These are phyloP conservation scores for Blastocystis sp. DNA, from an alignment of 352 stramenopile genomes.

Conservation along the genomic window DNA sequence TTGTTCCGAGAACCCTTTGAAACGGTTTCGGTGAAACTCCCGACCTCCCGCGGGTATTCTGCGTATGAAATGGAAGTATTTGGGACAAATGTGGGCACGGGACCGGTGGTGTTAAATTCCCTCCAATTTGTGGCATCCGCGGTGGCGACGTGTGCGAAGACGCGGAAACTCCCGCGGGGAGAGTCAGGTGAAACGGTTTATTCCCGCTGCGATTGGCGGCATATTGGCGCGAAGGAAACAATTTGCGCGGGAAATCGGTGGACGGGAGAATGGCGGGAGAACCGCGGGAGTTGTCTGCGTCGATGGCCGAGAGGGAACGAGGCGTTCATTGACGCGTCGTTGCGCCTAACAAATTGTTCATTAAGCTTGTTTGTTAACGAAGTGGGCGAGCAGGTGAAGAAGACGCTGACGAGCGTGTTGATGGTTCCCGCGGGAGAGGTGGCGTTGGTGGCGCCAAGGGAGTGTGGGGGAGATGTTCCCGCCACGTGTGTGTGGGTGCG, in stretches of 20 bases:
- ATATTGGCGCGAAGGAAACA: not conserved
- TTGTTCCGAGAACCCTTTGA: not conserved
- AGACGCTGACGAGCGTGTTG: not conserved
- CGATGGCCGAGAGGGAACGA: not conserved
- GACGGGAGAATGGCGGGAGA: not conserved
- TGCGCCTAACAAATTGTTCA: not conserved
- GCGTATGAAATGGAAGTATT: not conserved
- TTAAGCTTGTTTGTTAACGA: not conserved
- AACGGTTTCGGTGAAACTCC: not conserved
- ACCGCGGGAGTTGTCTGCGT: not conserved
- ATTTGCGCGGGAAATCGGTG: not conserved
- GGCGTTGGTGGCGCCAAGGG: too few relatives aligned
- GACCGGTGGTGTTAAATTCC: not conserved
- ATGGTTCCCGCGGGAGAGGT: not conserved
- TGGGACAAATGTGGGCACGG: not conserved
- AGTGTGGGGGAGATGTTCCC: too few relatives aligned
- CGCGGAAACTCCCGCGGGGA: not conserved
- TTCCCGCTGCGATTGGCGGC: not conserved
- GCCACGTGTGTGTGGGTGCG: too few relatives aligned
- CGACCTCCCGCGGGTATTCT: not conserved
- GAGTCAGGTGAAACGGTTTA: not conserved
- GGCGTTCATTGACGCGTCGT: not conserved
- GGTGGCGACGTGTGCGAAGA: not conserved
- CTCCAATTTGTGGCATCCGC: not conserved
- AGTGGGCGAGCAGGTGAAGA: not conserved